Evolutionary conservation across 2,329 filamentous ascomycete species (phyloP).

Genomic region (Xylaria arbuscula): DNA sequence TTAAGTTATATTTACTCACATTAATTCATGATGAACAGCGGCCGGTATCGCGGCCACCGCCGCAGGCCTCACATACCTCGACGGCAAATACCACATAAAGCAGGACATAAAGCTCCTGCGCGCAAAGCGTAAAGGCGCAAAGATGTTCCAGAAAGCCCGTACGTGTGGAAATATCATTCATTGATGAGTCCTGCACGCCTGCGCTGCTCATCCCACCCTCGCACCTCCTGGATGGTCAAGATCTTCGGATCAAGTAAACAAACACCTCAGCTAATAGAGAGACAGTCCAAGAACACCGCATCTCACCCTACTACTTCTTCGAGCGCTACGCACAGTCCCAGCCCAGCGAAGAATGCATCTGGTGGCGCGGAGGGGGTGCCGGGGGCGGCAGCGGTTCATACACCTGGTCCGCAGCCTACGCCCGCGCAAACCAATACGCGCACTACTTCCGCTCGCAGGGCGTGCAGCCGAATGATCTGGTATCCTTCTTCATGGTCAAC

Average conservation of each 20-base stretch:
- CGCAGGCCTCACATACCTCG: slow-evolving; percentile 66
- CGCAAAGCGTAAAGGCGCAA: slow-evolving; percentile 55
- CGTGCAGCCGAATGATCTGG: slow-evolving; percentile 68
- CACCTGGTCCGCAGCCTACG: slow-evolving; percentile 67
- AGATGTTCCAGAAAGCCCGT: slow-evolving; percentile 62
- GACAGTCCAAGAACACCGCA: slow-evolving; percentile 61
- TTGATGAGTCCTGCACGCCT: neutral
- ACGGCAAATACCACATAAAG: slow-evolving; percentile 74
- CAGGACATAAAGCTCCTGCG: slow-evolving; percentile 68
- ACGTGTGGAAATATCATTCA: slow-evolving; percentile 9
- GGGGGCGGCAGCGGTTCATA: slow-evolving; percentile 55
- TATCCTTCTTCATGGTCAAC: slow-evolving; percentile 75
- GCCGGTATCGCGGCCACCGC: slow-evolving; percentile 51
- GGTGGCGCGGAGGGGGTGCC: slow-evolving; percentile 65
- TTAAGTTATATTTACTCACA: too few relatives aligned
- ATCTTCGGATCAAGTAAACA: too few relatives aligned
- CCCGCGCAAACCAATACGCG: slow-evolving; percentile 69
- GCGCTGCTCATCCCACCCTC: too few relatives aligned
- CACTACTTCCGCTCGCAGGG: slow-evolving; percentile 70
- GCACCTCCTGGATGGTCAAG: too few relatives aligned
- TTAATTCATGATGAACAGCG: slow-evolving; percentile 37
- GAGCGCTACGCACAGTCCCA: slow-evolving; percentile 64
- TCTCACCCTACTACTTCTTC: slow-evolving; percentile 75
- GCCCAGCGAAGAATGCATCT: slow-evolving; percentile 69
- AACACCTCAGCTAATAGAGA: slow-evolving; percentile 21